A percentile compares a stretch with the other conserved stretches of the same genome.
These are phyloP conservation scores for Alloteropsis angusta DNA, from an alignment of 202 grass and related monocot species.

Conservation along the genomic window DNA sequence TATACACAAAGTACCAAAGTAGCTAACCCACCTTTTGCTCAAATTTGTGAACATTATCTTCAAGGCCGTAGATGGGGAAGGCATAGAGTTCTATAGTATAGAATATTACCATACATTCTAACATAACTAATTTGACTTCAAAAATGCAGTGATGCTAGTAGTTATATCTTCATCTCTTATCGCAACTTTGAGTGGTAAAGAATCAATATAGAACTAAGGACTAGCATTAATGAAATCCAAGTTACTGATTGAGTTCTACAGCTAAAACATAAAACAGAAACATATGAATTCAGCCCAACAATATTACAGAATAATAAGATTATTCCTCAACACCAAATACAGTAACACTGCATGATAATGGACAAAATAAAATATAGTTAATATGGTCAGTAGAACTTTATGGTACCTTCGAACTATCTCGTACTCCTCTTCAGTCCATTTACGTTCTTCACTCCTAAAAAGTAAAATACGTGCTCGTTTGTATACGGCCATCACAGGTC, in stretches of 20 bases:
- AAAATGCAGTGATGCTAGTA: background rate
- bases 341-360: background rate
- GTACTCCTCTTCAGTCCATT: constrained; percentile 51
- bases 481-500: constrained; percentile 31
- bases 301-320: background rate
- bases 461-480: constrained; percentile 42
- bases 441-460: constrained; percentile 21
- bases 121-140: background rate
- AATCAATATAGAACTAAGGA: background rate
- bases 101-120: background rate
- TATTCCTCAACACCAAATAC: background rate
- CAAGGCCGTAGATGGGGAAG: background rate
- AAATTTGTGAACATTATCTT: background rate
- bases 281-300: background rate
- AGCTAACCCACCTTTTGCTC: background rate
- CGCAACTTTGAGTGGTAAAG: background rate
- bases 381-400: background rate
- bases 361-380: constrained; percentile 2
- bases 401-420: constrained; percentile 24
- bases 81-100: background rate
- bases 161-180: background rate
- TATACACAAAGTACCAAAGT: background rate
- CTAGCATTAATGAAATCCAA: background rate
- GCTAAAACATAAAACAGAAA: constrained; percentile 10
- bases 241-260: background rate